Evolutionary conservation across 148 eudicot genomes (phyloP).

Genomic region (Mesembryanthemum crystallinum): DNA sequence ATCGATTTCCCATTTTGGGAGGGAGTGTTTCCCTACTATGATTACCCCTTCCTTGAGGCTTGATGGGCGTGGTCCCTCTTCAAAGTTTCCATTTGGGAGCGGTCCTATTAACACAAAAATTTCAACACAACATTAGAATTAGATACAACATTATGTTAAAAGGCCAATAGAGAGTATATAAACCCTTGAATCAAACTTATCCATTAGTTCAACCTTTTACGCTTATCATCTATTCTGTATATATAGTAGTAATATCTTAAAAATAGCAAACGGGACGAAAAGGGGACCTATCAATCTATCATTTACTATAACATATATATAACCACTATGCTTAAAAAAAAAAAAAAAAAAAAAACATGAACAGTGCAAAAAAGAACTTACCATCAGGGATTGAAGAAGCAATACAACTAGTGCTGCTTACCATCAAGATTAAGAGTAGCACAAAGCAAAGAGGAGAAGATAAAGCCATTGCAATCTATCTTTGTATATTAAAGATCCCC

Average conservation of each 20-base stretch:
- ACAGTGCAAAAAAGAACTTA: neutral
- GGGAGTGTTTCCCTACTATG: conserved; percentile 44
- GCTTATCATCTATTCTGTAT: too few relatives aligned
- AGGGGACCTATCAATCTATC: too few relatives aligned
- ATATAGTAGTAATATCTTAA: too few relatives aligned
- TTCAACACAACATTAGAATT: neutral
- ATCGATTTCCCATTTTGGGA: conserved; percentile 82
- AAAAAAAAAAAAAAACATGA: too few relatives aligned
- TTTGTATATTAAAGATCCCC: too few relatives aligned
- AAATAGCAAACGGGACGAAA: too few relatives aligned
- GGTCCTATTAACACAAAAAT: conserved; percentile 39
- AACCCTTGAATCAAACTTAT: too few relatives aligned
- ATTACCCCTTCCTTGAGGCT: conserved; percentile 56
- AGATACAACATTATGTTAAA: neutral
- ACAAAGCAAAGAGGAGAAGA: conserved; percentile 2
- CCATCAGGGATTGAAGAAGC: conserved; percentile 7
- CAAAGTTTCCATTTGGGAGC: conserved; percentile 87
- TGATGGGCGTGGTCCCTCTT: conserved; percentile 49
- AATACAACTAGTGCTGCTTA: conserved; percentile 5
- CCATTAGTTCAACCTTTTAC: too few relatives aligned
- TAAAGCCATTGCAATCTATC: conserved; percentile 6
- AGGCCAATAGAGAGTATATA: too few relatives aligned
- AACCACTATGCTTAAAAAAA: too few relatives aligned
- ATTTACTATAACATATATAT: too few relatives aligned
- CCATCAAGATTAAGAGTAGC: neutral